Evolutionary conservation across 495 filamentous ascomycete genomes (phyloP).

Genomic region (Antarctomyces pellizariae): DNA sequence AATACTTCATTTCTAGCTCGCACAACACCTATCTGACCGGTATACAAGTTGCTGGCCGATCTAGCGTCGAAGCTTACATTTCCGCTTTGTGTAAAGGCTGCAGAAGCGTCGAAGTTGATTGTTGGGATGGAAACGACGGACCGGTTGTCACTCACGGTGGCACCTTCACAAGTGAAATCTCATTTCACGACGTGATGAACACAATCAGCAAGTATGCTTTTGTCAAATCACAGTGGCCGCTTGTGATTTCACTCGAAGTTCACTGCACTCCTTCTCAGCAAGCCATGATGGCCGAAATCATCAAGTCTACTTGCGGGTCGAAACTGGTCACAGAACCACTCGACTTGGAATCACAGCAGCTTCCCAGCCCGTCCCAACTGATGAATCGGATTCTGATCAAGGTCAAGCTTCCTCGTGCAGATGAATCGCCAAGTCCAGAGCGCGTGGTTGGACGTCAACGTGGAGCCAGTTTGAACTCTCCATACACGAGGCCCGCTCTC

Average conservation of each 20-base stretch:
- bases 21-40: slow-evolving; percentile 95
- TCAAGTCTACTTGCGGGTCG: slow-evolving; percentile 58
- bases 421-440: slow-evolving; percentile 17
- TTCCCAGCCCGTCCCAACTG: slow-evolving; percentile 73
- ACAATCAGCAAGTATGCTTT: slow-evolving; percentile 92
- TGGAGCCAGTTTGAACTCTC: slow-evolving; percentile 61
- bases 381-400: slow-evolving; percentile 74
- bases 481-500: slow-evolving; percentile 33
- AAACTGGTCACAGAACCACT: slow-evolving; percentile 55
- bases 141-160: slow-evolving; percentile 77
- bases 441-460: slow-evolving; percentile 29
- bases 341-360: slow-evolving; percentile 31
- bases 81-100: slow-evolving; percentile 71
- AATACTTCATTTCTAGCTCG: slow-evolving; percentile 96
- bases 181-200: slow-evolving; percentile 72
- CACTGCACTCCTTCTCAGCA: slow-evolving; percentile 76
- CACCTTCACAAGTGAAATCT: slow-evolving; percentile 68
- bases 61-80: slow-evolving; percentile 87
- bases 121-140: slow-evolving; percentile 80
- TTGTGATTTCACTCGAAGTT: slow-evolving; percentile 88
- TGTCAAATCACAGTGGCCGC: slow-evolving; percentile 50
- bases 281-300: slow-evolving; percentile 68
- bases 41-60: slow-evolving; percentile 67
- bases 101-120: slow-evolving; percentile 90
- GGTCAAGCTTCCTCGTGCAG: slow-evolving; percentile 43